Evolutionary conservation across 208 protist species (phyloP), one percentile per base, ranked within the genome.

Genomic region (Phytomonas francai): DNA sequence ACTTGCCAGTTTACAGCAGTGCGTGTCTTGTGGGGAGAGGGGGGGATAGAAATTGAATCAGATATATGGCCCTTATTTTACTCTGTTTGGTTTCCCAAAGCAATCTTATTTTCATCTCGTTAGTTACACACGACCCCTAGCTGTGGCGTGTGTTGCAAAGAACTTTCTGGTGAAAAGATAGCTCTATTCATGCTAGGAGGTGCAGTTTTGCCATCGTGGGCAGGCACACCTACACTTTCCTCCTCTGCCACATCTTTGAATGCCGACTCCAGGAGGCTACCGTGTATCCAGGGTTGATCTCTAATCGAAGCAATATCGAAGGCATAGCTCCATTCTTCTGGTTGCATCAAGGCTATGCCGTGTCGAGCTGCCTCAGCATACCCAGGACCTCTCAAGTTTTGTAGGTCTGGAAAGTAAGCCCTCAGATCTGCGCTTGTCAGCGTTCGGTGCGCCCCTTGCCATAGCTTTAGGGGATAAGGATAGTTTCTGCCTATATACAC

Each of bases 381-480:
- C 6, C 89, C 89, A 16, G 83, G 74, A 2, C 86, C 86, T 4
- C 59, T 62, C 34, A 63, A 49, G 31, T 73, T 36, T 19, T 62
- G 58, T 45, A 63, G 27, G 4, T 51, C 36, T 49, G 45, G 73
- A 68, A 88, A 92, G 79, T 92, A 89, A 9, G 87, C 69, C 0
- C 81, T 79, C 28, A 95, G 79, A 57, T 89, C 69, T 0, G 76
- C 71, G 28, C 70, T 68, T 12, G 72, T 64, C n/a, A 87, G 69
- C 8, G 62, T 75, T 34, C 81, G 74, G 76, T 92, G 83, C 34
- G 85, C 88, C 2, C 87, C 91, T 39, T 90, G 78, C 89, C 91
- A 96, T 34, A 96, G 77, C 79, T 96, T 96, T 27, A 96, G 73
- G 6, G 91, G 91, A 68, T 90, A 93, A 5, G 88, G 89, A 79